Percentiles rank a stretch among this genome's conserved stretches.
phyloP scores from a whole-genome alignment of 495 filamentous ascomycete genomes.

The Letharia columbiana region DNA sequence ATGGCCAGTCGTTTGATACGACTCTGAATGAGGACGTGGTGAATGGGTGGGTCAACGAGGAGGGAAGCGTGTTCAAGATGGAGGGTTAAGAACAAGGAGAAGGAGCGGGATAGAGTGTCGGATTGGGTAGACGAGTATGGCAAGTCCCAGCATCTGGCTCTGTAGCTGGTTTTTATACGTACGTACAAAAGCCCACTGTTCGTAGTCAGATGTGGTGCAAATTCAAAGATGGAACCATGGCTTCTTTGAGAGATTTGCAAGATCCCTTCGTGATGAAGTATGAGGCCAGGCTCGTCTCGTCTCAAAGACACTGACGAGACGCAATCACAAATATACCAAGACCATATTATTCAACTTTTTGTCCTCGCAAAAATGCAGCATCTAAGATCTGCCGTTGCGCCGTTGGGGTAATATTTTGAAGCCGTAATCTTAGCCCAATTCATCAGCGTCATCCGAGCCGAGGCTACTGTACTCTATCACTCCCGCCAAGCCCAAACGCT shows the following conservation, averaged over 20 bases:
- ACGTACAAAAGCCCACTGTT: not conserved
- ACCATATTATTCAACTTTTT: too few species aligned
- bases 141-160: not conserved
- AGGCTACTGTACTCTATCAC: too few species aligned
- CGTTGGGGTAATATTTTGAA: too few species aligned
- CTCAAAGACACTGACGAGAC: too few species aligned
- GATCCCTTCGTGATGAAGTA: too few species aligned
- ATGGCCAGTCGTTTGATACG: constrained; percentile 28
- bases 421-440: too few species aligned
- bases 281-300: too few species aligned
- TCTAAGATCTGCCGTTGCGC: too few species aligned
- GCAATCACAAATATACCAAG: too few species aligned
- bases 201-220: not conserved
- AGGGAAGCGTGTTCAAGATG: constrained; percentile 18
- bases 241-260: too few species aligned
- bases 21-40: constrained; percentile 12
- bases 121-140: constrained; percentile 4
- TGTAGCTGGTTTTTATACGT: not conserved
- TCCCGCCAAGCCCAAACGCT: not conserved
- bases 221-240: not conserved
- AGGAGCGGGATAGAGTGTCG: not conserved
- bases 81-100: not conserved
- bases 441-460: too few species aligned
- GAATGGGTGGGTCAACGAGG: constrained; percentile 15
- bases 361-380: too few species aligned